These are phyloP conservation scores for Carpinus fangiana DNA, from an alignment of 306 rosid species.

Conservation along the genomic window DNA sequence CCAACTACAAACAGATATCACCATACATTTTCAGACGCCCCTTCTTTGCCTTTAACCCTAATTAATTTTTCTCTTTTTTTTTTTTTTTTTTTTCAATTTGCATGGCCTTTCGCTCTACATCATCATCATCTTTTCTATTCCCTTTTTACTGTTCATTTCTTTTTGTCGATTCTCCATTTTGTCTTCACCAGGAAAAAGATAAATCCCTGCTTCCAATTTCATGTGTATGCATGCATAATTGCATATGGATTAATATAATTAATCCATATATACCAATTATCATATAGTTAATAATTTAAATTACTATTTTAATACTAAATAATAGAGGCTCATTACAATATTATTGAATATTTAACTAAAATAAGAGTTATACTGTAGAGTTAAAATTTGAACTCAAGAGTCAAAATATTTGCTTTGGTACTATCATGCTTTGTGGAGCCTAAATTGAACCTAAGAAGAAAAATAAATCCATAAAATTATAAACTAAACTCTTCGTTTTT, in stretches of 20 bases:
- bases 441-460: too few relatives aligned
- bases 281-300: not conserved
- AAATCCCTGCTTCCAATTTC: not conserved
- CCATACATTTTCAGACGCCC: conserved; percentile 38
- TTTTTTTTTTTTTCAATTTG: not conserved
- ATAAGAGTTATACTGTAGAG: too few relatives aligned
- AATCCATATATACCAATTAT: not conserved
- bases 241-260: too few relatives aligned
- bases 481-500: too few relatives aligned
- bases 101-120: not conserved
- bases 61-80: not conserved
- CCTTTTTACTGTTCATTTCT: not conserved
- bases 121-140: not conserved
- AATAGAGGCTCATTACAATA: too few relatives aligned
- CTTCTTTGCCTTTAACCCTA: conserved; percentile 7
- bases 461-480: too few relatives aligned
- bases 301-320: too few relatives aligned
- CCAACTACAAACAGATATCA: conserved; percentile 51
- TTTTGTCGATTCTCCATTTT: not conserved
- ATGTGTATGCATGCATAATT: not conserved
- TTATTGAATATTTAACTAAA: too few relatives aligned
- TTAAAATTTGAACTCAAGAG: too few relatives aligned
- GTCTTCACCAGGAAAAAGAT: not conserved
- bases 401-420: too few relatives aligned
- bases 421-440: too few relatives aligned